These are phyloP conservation scores for Tieghemostelium lacteum DNA, from an alignment of 78 protist species.

Conservation along the genomic window DNA sequence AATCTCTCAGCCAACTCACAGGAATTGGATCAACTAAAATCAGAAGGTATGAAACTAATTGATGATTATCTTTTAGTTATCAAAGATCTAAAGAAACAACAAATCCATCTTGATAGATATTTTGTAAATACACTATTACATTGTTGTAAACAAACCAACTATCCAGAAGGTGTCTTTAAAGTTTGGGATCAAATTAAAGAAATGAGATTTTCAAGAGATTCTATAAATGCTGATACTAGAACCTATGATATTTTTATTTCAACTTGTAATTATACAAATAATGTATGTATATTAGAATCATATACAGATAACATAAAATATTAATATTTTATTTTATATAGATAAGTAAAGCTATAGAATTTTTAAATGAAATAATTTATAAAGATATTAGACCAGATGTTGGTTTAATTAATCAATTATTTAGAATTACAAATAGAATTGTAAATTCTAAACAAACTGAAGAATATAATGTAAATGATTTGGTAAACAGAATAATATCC, in stretches of 20 bases:
- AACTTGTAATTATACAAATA: slow-evolving; percentile 30
- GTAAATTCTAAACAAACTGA: neutral
- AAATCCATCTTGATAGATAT: slow-evolving; percentile 23
- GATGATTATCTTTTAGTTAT: slow-evolving; percentile 7
- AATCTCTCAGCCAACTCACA: neutral
- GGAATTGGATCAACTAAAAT: slow-evolving; percentile 24
- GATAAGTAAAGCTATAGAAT: slow-evolving; percentile 44
- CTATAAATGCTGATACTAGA: slow-evolving; percentile 38
- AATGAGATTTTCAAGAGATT: slow-evolving; percentile 27
- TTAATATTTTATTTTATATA: neutral
- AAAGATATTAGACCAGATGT: slow-evolving; percentile 62
- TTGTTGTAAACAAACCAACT: slow-evolving; percentile 29
- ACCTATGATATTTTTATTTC: slow-evolving; percentile 67
- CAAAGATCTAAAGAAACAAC: neutral
- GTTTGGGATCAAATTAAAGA: slow-evolving; percentile 43
- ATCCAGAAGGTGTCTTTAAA: slow-evolving; percentile 57
- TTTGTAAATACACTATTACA: slow-evolving; percentile 35
- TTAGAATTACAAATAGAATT: slow-evolving; percentile 26
- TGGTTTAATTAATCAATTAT: slow-evolving; percentile 20
- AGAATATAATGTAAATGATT: neutral
- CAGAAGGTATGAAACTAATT: slow-evolving; percentile 43
- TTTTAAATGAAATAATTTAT: slow-evolving; percentile 22
- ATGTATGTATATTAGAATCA: slow-evolving; percentile 1
- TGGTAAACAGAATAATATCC: slow-evolving; percentile 5
- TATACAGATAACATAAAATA: neutral